Base-by-base conservation (phyloP, 371 early-diverging fungal genomes). In the Phascolomyces articulosus region DNA sequence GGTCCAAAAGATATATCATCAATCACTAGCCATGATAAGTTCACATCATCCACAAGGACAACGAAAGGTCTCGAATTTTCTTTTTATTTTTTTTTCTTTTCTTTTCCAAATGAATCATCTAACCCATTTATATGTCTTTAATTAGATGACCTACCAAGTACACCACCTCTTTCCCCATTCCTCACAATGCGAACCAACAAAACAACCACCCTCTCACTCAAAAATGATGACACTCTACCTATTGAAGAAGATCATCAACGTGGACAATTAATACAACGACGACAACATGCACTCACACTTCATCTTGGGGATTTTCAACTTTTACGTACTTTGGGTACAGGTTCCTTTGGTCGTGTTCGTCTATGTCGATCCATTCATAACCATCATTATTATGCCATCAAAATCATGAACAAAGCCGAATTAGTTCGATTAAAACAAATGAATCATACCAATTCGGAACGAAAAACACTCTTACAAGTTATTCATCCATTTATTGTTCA, bases 361-460 rank as follows among this genome's bases (percentile, higher is more conserved):
- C 72, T 89, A 47, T 73, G 77, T 3, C 68, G 74, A 61, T 72
- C 72, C 29, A 83, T 75, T 3, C 41, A 54, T n/a, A 72, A 71
- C 23, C 51, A 65, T 10, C 87, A 92, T 38, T 91, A 93, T 72
- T 96, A 96, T 73, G 98, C 98, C n/a, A 91, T 99, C 85, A 99
- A 99, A 78, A 93, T 95, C 57, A 72, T 97, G 44, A 84, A 82
- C 58, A 98, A 99, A 77, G 81, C 87, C n/a, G 90, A 93, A 71
- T 90, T 98, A 56, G 92, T 96, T 29, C 87, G 89, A 47, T 83
- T 91, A 15, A 88, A 90, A 38, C 96, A 93, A 70, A 86, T 92
- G 23, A 85, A 85, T 34, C 93, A 92, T 61, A 87, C 94, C 7
- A 80, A 91, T 38, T 87, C 89, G 28, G 96, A 96, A 67, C 86